Base-by-base conservation (phyloP, 306 rosid genomes). In the Quercus parvula region DNA sequence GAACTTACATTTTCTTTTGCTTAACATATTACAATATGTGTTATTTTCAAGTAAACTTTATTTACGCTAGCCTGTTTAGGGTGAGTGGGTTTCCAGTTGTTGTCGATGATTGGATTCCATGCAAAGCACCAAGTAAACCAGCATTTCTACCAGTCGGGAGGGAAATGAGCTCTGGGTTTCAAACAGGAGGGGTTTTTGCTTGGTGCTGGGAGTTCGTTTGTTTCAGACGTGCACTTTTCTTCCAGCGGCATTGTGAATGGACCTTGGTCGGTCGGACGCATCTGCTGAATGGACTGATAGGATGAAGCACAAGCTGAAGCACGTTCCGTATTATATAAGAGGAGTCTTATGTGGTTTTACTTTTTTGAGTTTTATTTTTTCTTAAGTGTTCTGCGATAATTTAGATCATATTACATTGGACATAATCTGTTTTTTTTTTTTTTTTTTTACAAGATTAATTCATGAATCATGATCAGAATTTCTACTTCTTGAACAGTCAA, bases 241-340 rank as follows among this genome's bases (percentile, higher is more conserved):
- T 93, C 98, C 31, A 95, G 98, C 77, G 99, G 99, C 86, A 95
- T 95, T 82, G 99, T 95, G 99, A 95, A 93, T 85, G 99, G 99
- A 72, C 98, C 97, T 49, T 95, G 99, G 99, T 90, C 99, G 99
- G 99, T 90, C 99, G n/a, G 99, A 95, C 87, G 81, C 91, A 46
- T 95, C 98, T 1, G 87, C 92, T 52, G 98, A 93, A 78, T 95
- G 99, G 98, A 89, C 94, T 18, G 99, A 95, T 82, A 89, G 98
- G 88, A 90, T 93, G 91, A 93, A 90, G 87, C 97, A 95, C 89
- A 95, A 95, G 84, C 90, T 95, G 79, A 95, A 93, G 87, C 96
- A 89, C 84, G 81, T 95, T 82, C 89, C 13, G 58, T n/a, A 57
- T 52, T n/a, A 74, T 35, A 30, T 18, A 18, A 30, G 33, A 46